phyloP scores from a whole-genome alignment of 2,329 filamentous ascomycete genomes.

The Diaporthe nobilis region DNA sequence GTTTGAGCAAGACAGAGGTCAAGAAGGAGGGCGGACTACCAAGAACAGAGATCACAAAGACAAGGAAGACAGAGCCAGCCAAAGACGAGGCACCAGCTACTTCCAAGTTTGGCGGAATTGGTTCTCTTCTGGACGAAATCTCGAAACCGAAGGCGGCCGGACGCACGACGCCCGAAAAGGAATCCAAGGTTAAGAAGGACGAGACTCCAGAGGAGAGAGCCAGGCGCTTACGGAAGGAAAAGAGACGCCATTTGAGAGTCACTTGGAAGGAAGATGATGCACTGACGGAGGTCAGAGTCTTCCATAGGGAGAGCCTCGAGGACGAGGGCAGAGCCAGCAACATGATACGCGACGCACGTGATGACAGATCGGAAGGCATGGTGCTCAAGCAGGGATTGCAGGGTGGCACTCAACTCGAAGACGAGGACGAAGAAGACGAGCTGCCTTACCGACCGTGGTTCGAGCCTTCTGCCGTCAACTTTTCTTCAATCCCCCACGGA shows the following conservation, averaged over 20 bases:
- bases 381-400: conserved; percentile 71
- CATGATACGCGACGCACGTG: conserved; percentile 79
- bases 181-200: conserved; percentile 37
- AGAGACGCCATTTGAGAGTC: conserved; percentile 78
- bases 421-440: conserved; percentile 70
- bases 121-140: conserved; percentile 66
- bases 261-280: conserved; percentile 78
- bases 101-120: conserved; percentile 55
- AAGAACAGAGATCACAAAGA: conserved; percentile 41
- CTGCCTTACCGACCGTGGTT: conserved; percentile 67
- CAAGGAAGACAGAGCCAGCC: conserved; percentile 49
- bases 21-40: conserved; percentile 55
- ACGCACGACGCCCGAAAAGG: conserved; percentile 41
- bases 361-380: conserved; percentile 81
- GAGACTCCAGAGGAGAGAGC: conserved; percentile 79
- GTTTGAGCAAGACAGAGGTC: conserved; percentile 38
- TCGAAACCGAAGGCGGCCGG: conserved; percentile 60
- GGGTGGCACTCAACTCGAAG: conserved; percentile 49
- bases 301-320: conserved; percentile 80
- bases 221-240: conserved; percentile 80
- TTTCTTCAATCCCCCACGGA: conserved; percentile 62
- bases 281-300: conserved; percentile 76
- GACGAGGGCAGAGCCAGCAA: conserved; percentile 77
- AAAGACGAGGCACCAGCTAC: conserved; percentile 50
- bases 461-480: conserved; percentile 62